Percentiles rank a stretch among this genome's conserved stretches.
phyloP scores from a whole-genome alignment of 2,329 filamentous ascomycete genomes.

The Stemphylium lycopersici region DNA sequence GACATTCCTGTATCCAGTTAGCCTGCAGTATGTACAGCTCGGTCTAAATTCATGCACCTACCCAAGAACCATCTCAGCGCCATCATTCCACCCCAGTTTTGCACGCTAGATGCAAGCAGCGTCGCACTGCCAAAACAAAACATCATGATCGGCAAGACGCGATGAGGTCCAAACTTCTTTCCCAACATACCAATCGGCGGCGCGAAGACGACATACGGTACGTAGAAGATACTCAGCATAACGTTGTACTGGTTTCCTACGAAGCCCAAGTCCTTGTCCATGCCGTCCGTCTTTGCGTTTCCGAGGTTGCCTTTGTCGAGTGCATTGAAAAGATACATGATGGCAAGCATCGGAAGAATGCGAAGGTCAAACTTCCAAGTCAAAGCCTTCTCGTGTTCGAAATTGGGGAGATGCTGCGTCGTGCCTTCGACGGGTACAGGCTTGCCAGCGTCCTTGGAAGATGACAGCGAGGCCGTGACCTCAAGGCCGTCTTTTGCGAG shows the following conservation, averaged over 20 bases:
- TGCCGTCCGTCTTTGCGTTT: constrained; percentile 54
- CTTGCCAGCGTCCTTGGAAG: constrained; percentile 28
- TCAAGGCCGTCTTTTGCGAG: constrained; percentile 38
- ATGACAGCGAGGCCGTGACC: constrained; percentile 35
- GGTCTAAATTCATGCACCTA: constrained; percentile 1
- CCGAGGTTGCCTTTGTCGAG: constrained; percentile 46
- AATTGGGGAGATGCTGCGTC: constrained; percentile 42
- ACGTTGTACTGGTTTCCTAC: constrained; percentile 70
- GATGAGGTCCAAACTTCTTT: constrained; percentile 69
- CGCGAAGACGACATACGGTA: constrained; percentile 74
- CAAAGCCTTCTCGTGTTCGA: constrained; percentile 49
- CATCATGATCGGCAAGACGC: constrained; percentile 72
- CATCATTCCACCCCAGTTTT: constrained; percentile 70
- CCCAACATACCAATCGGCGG: constrained; percentile 70
- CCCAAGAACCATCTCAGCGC: constrained; percentile 73
- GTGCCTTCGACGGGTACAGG: constrained; percentile 37
- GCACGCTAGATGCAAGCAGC: constrained; percentile 61
- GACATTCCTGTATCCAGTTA: constrained; percentile 55
- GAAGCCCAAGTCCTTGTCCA: constrained; percentile 64
- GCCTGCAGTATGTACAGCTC: background rate
- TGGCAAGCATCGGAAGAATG: constrained; percentile 63
- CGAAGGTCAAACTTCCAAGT: constrained; percentile 62
- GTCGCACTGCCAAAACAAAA: constrained; percentile 70
- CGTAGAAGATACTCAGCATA: constrained; percentile 72
- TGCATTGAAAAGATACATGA: constrained; percentile 65